Evolutionary conservation across 345 rosid species (phyloP), one percentile per base, ranked within the genome.

Genomic region (Eutrema heterophyllum): DNA sequence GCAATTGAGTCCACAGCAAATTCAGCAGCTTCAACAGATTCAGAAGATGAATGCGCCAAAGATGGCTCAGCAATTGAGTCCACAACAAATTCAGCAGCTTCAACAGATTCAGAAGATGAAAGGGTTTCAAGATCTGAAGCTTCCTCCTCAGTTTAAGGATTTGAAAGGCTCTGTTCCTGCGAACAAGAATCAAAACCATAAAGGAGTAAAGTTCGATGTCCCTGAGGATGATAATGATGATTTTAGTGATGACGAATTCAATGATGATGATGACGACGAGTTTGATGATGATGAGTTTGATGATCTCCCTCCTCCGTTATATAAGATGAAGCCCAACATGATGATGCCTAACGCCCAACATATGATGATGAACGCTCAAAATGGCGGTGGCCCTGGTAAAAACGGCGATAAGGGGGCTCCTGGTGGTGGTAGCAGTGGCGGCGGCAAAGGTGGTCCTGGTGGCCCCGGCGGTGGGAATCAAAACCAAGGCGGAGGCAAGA

Each of bases 31-130:
- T 33, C 90, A 87, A 46, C 93, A 89, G 35, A 70, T 86, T n/a
- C 90, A 86, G 51, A 92, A 90, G 72, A 68, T 86, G 79, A 91
- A 73, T 64, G 93, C 63, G 76, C 82, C 79, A 1, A 88, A 88
- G 79, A 87, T 66, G 58, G 74, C 74, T 5, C 73, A 72, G 36
- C 81, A 78, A 50, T 82, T 73, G 33, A 85, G 71, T 61, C 80
- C 76, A 8, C 95, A 82, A 26, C 89, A 85, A 53, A 68, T 78
- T 14, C 89, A 79, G 53, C 89, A 81, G 70, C 79, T 82, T 33
- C 90, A 87, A 46, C 93, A 89, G 35, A 70, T 86, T n/a, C 90
- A 86, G 51, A 92, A 90, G 72, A 68, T 86, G 79, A 91, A 87
- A 73, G 86, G 83, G 6, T 57, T 88, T 0, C 89, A 83, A 83